Conservation (phyloP, 306 rosid species). For the Elaeagnus macrophylla region DNA sequence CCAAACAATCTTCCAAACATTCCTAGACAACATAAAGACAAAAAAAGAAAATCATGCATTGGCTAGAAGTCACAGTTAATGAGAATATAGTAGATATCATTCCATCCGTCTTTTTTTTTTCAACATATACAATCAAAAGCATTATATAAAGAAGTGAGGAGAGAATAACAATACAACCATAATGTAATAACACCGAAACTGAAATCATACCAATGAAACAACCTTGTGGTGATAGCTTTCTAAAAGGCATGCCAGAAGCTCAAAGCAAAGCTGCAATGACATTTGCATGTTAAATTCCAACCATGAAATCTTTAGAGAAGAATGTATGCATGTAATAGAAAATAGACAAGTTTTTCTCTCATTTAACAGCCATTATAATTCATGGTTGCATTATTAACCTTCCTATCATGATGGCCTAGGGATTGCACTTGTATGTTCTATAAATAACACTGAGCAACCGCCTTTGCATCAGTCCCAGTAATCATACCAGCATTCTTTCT, state of each 20-base stretch:
- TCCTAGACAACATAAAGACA: too few relatives aligned
- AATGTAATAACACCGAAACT: conserved; percentile 10
- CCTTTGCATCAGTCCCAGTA: conserved; percentile 58
- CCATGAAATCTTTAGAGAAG: background rate
- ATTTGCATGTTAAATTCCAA: conserved; percentile 18
- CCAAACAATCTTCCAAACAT: too few relatives aligned
- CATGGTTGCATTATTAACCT: conserved; percentile 27
- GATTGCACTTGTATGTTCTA: conserved; percentile 70
- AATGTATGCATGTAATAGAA: too few relatives aligned
- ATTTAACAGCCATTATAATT: background rate
- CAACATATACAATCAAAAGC: too few relatives aligned
- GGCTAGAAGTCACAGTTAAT: too few relatives aligned
- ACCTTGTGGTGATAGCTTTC: conserved; percentile 44
- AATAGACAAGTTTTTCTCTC: background rate
- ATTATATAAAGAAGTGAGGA: too few relatives aligned
- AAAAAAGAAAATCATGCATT: too few relatives aligned
- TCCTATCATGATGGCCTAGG: conserved; percentile 79
- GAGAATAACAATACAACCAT: background rate
- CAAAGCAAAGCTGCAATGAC: conserved; percentile 77
- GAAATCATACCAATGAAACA: conserved; percentile 57
- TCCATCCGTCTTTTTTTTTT: too few relatives aligned
- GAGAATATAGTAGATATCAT: too few relatives aligned
- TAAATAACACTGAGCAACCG: conserved; percentile 52
- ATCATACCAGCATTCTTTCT: conserved; percentile 48
- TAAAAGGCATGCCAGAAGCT: conserved; percentile 66